These are phyloP conservation scores for Hypomontagnella monticulosa DNA, from an alignment of 495 filamentous ascomycete species.

Conservation along the genomic window DNA sequence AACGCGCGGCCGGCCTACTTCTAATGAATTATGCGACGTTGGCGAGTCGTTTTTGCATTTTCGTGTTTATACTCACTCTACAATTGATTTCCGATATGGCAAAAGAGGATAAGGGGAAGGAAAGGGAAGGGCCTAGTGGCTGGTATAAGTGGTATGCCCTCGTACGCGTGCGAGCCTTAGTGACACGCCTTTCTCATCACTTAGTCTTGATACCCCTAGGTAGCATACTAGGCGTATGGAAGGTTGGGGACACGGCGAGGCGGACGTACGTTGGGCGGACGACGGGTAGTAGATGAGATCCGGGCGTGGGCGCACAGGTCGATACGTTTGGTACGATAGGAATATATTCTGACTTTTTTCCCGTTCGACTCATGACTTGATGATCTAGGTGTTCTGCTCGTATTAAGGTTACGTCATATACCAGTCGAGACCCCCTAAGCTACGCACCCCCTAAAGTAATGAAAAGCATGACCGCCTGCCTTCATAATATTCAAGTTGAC, in stretches of 20 bases:
- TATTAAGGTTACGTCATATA: too few relatives aligned
- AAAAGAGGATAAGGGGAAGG: not conserved
- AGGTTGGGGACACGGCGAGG: not conserved
- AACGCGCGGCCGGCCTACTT: not conserved
- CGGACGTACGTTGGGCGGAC: not conserved
- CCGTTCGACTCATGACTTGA: not conserved
- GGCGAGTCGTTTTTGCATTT: too few relatives aligned
- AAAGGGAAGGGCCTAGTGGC: not conserved
- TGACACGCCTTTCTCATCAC: not conserved
- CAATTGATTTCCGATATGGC: not conserved
- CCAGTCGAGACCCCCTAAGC: too few relatives aligned
- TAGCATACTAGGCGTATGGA: not conserved
- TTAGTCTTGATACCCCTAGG: not conserved
- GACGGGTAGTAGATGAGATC: constrained; percentile 9
- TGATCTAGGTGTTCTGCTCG: too few relatives aligned
- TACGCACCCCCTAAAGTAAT: too few relatives aligned
- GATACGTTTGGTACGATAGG: constrained; percentile 19
- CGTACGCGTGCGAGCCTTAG: not conserved
- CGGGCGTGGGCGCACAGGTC: not conserved
- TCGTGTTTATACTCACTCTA: too few relatives aligned
- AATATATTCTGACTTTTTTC: constrained; percentile 24
- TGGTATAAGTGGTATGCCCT: constrained; percentile 1
- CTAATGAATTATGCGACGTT: not conserved
- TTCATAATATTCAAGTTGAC: too few relatives aligned
- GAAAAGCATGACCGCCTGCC: too few relatives aligned